Evolutionary conservation across 2,329 filamentous ascomycete genomes (phyloP), one percentile per base, ranked within the genome.

Genomic region (Emydomyces testavorans): DNA sequence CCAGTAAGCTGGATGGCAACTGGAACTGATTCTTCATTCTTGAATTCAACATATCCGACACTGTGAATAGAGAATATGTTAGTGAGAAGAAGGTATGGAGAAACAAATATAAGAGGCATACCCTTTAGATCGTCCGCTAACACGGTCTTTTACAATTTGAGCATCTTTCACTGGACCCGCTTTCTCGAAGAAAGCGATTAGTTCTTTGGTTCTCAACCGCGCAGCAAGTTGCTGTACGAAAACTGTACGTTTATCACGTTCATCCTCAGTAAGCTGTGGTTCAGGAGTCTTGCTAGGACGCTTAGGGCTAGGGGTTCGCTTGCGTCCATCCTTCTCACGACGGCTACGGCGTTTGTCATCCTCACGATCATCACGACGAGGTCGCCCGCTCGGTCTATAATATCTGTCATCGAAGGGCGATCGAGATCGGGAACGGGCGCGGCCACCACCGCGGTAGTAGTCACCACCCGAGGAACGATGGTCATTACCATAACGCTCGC

Each of bases 41-140:
- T 93, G 71, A 98, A 98, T 75, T 98, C 92, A 73, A 98, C 93
- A 63, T 98, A 98, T 65, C 93, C 92, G 67, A 98, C 92, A 69
- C 92, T 96, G 51, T 11, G 40, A 40, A 23, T 21, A 6, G n/a
- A 36, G 37, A 58, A 75, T 65, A 75, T 21, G 72, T 51, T 26
- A 42, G 13, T 36, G 13, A 35, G 42, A 46, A n/a, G n/a, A n/a
- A n/a, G n/a, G n/a, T n/a, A n/a, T n/a, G n/a, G n/a, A n/a, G n/a
- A n/a, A n/a, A n/a, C n/a, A n/a, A n/a, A n/a, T n/a, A n/a, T n/a
- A n/a, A 52, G 38, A 31, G 8, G 65, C 83, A 62, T 75, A 94
- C 90, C 92, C 92, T 75, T 98, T 98, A 53, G 89, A 95, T 69
- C 92, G 85, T 59, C 88, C 86, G 70, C 88, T 95, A 54, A 98